These are phyloP conservation scores for Boletus semigastroideus DNA, from an alignment of 1,284 basidiomycete species.

Conservation along the genomic window DNA sequence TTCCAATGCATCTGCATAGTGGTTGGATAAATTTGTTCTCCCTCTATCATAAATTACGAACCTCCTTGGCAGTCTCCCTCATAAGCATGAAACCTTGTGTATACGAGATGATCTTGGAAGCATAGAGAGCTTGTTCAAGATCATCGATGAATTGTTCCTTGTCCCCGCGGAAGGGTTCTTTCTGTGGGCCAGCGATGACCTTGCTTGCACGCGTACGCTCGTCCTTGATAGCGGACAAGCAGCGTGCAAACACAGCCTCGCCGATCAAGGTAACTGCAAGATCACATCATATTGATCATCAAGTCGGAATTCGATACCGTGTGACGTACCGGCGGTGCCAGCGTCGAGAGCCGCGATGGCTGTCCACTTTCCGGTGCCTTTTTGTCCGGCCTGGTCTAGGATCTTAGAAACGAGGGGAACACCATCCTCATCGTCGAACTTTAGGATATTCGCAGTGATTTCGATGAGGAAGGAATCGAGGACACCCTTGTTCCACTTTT, in stretches of 20 bases:
- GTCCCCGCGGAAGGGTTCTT: conserved; percentile 94
- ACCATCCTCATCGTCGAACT: conserved; percentile 96
- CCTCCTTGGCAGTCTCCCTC: conserved; percentile 97
- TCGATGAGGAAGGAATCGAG: conserved; percentile 99
- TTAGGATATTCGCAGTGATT: conserved; percentile 94
- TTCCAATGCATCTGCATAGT: conserved; percentile 66
- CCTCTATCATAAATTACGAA: conserved; percentile 34
- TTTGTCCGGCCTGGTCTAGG: conserved; percentile 95
- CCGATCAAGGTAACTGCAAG: conserved; percentile 91
- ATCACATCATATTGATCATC: conserved; percentile 16
- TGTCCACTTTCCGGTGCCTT: conserved; percentile 99
- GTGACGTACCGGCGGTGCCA: conserved; percentile 74
- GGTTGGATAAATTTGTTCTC: conserved; percentile 3
- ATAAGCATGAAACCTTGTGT: conserved; percentile 99
- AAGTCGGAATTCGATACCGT: conserved; percentile 7
- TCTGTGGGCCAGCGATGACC: conserved; percentile 85
- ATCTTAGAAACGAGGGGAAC: conserved; percentile 91
- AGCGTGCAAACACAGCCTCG: conserved; percentile 99
- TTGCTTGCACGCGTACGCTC: conserved; percentile 95
- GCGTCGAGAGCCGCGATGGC: conserved; percentile 97
- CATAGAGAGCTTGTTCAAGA: conserved; percentile 98
- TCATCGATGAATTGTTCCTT: conserved; percentile 99
- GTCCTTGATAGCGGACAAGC: conserved; percentile 96
- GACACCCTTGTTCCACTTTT: conserved; percentile 97
- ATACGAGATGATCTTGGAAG: conserved; percentile 99